A percentile compares a stretch with the other conserved stretches of the same genome.
Conservation (phyloP, 2,329 filamentous ascomycete genomes). For the Sporothrix brasiliensis region DNA sequence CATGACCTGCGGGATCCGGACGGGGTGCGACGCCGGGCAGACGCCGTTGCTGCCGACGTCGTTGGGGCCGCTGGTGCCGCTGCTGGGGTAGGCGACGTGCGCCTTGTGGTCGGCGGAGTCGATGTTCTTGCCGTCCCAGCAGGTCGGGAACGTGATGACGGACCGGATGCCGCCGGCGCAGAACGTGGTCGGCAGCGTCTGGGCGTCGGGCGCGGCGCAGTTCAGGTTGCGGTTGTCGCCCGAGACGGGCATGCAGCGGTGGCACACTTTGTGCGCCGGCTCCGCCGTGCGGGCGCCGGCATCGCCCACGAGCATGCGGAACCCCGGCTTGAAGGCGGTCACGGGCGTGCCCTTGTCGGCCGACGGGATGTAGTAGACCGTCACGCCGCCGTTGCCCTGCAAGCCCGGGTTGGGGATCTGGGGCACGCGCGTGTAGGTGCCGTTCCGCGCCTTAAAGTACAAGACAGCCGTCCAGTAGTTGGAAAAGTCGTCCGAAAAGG, state of each 20-base stretch:
- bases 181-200: constrained; percentile 55
- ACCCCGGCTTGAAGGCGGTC: constrained; percentile 50
- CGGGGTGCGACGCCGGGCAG: constrained; percentile 51
- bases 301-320: constrained; percentile 53
- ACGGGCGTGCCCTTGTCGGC: constrained; percentile 39
- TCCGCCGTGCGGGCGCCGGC: constrained; percentile 48
- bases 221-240: constrained; percentile 51
- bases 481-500: constrained; percentile 49
- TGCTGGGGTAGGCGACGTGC: constrained; percentile 45
- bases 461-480: constrained; percentile 55
- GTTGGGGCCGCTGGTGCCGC: constrained; percentile 39
- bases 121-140: constrained; percentile 54
- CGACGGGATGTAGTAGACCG: constrained; percentile 51
- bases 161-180: constrained; percentile 42
- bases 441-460: constrained; percentile 51
- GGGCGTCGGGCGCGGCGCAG: constrained; percentile 53
- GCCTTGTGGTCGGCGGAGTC: constrained; percentile 49
- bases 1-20: constrained; percentile 55
- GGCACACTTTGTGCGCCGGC: constrained; percentile 51
- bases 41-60: constrained; percentile 50
- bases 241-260: constrained; percentile 47
- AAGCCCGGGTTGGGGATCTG: constrained; percentile 51
- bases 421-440: constrained; percentile 49
- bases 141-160: constrained; percentile 50
- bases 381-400: constrained; percentile 51